Conservation (phyloP, 345 rosid species). For the Salix dunnii region DNA sequence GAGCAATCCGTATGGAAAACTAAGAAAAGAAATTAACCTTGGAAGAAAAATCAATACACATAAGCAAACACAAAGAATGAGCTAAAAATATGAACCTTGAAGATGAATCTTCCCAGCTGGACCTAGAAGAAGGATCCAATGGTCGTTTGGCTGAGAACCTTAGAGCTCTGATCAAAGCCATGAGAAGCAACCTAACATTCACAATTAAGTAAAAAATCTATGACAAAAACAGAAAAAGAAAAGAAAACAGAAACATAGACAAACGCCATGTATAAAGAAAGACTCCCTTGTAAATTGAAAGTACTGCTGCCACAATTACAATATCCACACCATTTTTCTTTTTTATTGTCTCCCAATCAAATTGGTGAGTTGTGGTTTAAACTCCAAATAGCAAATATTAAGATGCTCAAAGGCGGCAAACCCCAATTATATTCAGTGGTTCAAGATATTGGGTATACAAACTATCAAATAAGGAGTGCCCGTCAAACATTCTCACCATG, state of each 20-base stretch:
- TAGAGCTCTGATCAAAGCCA: constrained; percentile 77
- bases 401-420: too few relatives aligned
- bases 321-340: not conserved
- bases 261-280: not conserved
- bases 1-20: not conserved
- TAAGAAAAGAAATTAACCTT: not conserved
- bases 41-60: not conserved
- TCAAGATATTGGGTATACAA: too few relatives aligned
- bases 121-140: constrained; percentile 46
- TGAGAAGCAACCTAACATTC: constrained; percentile 80
- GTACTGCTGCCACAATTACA: not conserved
- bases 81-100: constrained; percentile 20
- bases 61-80: not conserved
- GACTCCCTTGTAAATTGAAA: not conserved
- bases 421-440: not conserved
- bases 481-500: constrained; percentile 50
- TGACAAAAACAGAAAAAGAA: not conserved
- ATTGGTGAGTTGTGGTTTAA: too few relatives aligned
- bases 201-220: not conserved
- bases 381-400: too few relatives aligned
- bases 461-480: not conserved
- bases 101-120: constrained; percentile 29
- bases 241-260: not conserved
- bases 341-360: too few relatives aligned
- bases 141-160: constrained; percentile 74